Base-by-base conservation (phyloP, 441 rosid genomes). In the Erodium moschatum region DNA sequence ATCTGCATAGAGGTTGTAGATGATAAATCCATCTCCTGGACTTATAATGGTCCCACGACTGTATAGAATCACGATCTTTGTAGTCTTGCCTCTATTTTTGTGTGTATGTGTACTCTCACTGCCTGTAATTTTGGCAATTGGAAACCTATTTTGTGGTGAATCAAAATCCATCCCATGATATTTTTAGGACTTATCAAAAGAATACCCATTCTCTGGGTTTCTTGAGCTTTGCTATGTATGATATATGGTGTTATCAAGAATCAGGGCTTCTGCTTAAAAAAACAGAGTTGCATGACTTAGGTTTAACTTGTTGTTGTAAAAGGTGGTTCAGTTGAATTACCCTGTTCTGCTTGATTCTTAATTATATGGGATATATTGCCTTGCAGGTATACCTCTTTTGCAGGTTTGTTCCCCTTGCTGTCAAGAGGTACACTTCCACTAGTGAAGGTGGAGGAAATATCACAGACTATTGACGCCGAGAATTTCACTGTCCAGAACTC, bases 361-460 rank as follows among this genome's bases (percentile, higher is more conserved):
- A 24, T 24, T 24, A 24, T 24, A 24, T 24, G 27, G 27, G 27
- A 24, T 24, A 24, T 24, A 24, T 24, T 24, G 48, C 64, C 4
- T 77, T 9, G 72, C 80, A 91, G 98, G 73, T 91, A 91, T 83
- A 94, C 98, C 56, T 89, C 98, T 31, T 91, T 94, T 70, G 80
- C 82, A 0, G 90, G 89, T 11, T 65, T 94, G 80, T 94, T 86
- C 77, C 96, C 98, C 1, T 74, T 91, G 81, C 79, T 94, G 77
- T 83, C 96, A 16, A 83, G 88, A 48, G 90, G 92, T 27, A 75
- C 83, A 13, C 70, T 84, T 58, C 89, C 81, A 1, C 69, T 91
- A 74, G 85, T 86, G 20, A 91, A 85, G 77, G 96, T 91, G 66
- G 97, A 89, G 69, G 96, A 94, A 82, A 91, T 94, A 74, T 94